Evolutionary conservation across 768 basidiomycete species (phyloP).

Genomic region (Russula earlei): DNA sequence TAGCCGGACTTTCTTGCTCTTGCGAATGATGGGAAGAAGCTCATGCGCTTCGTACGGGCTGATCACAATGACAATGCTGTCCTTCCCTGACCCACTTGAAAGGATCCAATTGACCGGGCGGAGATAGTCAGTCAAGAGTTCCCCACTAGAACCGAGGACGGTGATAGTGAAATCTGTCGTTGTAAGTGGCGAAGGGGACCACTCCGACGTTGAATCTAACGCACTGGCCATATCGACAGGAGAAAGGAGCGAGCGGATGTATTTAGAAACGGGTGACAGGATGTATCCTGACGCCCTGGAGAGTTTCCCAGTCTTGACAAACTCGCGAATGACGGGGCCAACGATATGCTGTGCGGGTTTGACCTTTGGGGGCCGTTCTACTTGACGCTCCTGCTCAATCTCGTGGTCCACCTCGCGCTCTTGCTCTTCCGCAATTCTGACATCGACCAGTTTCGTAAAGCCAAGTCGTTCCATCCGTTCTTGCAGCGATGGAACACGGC

Average conservation of each 20-base stretch:
- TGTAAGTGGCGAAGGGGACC: constrained; percentile 8
- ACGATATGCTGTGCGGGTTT: neutral
- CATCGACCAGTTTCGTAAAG: neutral
- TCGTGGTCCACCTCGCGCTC: constrained; percentile 16
- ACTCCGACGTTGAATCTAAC: neutral
- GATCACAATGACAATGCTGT: neutral
- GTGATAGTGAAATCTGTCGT: constrained; percentile 9
- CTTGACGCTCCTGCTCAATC: constrained; percentile 7
- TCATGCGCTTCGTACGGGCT: constrained; percentile 11
- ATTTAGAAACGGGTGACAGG: no score
- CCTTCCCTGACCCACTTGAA: constrained; percentile 6
- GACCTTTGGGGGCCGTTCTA: constrained; percentile 1
- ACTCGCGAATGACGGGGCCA: neutral
- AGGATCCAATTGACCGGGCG: constrained; percentile 14
- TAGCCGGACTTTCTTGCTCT: constrained; percentile 4
- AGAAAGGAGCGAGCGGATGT: no score
- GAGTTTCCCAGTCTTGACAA: constrained; percentile 3
- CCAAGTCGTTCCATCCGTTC: constrained; percentile 9
- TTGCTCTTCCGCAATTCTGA: constrained; percentile 12
- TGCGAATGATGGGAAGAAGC: constrained; percentile 11
- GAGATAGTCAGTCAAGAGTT: constrained; percentile 2
- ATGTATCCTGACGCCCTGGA: neutral
- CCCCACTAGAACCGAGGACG: neutral
- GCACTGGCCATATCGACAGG: neutral
- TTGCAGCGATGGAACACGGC: neutral